phyloP scores from a whole-genome alignment of 2,329 filamentous ascomycete genomes.

The Pseudohalonectria lignicola region DNA sequence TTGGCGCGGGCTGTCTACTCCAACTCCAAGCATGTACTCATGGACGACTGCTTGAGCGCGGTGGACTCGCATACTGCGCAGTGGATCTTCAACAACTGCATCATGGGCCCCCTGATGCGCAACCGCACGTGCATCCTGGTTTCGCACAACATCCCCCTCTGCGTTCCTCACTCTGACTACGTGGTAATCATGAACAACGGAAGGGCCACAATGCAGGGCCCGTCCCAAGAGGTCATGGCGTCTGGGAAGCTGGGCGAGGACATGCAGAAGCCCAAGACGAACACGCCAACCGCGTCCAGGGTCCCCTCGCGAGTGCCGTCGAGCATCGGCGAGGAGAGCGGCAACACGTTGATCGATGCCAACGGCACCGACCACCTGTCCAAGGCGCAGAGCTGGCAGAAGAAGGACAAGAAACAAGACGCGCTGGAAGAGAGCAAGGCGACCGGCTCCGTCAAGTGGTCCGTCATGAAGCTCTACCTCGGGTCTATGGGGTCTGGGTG shows the following conservation, averaged over 20 bases:
- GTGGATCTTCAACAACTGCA: slow-evolving; percentile 93
- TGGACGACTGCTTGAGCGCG: slow-evolving; percentile 92
- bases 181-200: slow-evolving; percentile 86
- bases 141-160: slow-evolving; percentile 88
- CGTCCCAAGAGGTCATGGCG: slow-evolving; percentile 64
- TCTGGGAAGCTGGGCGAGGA: slow-evolving; percentile 89
- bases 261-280: slow-evolving; percentile 49
- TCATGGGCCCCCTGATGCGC: slow-evolving; percentile 80
- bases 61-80: slow-evolving; percentile 97
- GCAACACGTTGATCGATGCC: slow-evolving; percentile 43
- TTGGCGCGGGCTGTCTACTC: slow-evolving; percentile 96
- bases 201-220: slow-evolving; percentile 64
- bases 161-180: slow-evolving; percentile 67
- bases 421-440: slow-evolving; percentile 68
- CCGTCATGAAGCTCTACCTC: slow-evolving; percentile 78
- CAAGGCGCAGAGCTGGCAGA: slow-evolving; percentile 32
- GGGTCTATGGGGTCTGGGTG: slow-evolving; percentile 90
- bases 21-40: slow-evolving; percentile 76
- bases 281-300: slow-evolving; percentile 59
- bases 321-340: slow-evolving; percentile 54
- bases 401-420: slow-evolving; percentile 35
- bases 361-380: slow-evolving; percentile 34
- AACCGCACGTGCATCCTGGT: slow-evolving; percentile 88
- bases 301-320: slow-evolving; percentile 71
- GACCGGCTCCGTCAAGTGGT: slow-evolving; percentile 76